Evolutionary conservation across 495 filamentous ascomycete genomes (phyloP).

Genomic region (Talaromyces trachyspermus): DNA sequence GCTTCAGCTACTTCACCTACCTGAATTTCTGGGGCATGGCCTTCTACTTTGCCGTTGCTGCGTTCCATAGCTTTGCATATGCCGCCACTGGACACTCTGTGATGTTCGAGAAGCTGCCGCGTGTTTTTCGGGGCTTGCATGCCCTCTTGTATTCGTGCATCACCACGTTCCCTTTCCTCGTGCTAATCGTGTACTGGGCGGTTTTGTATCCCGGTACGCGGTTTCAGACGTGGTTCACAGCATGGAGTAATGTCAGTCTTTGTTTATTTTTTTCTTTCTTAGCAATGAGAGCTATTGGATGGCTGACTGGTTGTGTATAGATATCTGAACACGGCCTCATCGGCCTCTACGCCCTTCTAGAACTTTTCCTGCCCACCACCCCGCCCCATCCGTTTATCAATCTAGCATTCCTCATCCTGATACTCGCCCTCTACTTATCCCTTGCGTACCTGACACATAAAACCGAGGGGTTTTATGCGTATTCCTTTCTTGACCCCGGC

Average conservation of each 20-base stretch:
- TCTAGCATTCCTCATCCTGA: constrained; percentile 27
- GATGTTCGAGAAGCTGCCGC: constrained; percentile 54
- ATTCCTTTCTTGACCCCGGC: constrained; percentile 60
- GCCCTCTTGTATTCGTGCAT: constrained; percentile 57
- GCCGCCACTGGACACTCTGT: constrained; percentile 45
- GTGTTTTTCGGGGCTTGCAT: constrained; percentile 57
- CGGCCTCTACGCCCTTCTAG: constrained; percentile 60
- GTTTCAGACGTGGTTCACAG: constrained; percentile 42
- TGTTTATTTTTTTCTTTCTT: not conserved
- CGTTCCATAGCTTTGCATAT: constrained; percentile 62
- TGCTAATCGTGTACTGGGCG: constrained; percentile 51
- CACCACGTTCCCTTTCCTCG: constrained; percentile 59
- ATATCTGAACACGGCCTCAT: constrained; percentile 71
- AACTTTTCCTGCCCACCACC: constrained; percentile 58
- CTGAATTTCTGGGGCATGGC: constrained; percentile 72
- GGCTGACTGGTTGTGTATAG: constrained; percentile 18
- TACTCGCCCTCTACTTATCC: constrained; percentile 63
- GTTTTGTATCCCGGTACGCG: constrained; percentile 40
- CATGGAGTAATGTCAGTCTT: constrained; percentile 58
- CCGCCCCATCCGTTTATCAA: constrained; percentile 42
- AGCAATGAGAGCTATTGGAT: not conserved
- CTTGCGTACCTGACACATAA: constrained; percentile 67
- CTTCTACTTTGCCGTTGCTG: constrained; percentile 64
- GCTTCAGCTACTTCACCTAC: constrained; percentile 76
- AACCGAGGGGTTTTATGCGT: constrained; percentile 65